Base-by-base conservation (phyloP, 441 rosid species). In the Pelargonium exstipulatum region DNA sequence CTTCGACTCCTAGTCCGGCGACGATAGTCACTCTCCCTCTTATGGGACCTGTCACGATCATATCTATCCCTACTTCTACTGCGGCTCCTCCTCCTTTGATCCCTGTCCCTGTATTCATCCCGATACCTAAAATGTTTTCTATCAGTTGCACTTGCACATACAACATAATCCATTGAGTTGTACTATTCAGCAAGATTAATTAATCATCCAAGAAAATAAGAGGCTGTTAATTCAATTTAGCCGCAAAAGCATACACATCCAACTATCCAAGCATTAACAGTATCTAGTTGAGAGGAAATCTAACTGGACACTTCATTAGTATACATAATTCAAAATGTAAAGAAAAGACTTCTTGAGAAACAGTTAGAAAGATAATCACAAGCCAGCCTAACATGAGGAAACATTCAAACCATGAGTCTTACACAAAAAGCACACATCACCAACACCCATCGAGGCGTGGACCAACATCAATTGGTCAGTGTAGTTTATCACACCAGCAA, bases 1-100 rank as follows among this genome's bases (percentile, higher is more conserved):
- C 91, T 88, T 62, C 82, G 83, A 77, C 91, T 85, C 84, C 83
- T 74, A 77, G 88, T 87, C 40, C 78, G 88, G 4, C 74, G 80
- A 63, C 79, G 85, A 73, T 80, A 67, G 64, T 83, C 85, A 72
- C 78, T 86, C 71, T 83, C 89, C 77, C 74, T 83, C 68, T 82
- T 82, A 43, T 80, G 80, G 74, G 79, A 76, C 70, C 83, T 85
- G 40, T 85, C 91, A 69, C 80, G 86, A 43, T 79, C 86, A 78
- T 78, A 75, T 75, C 86, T 79, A 43, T 87, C 91, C 69, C 73
- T 71, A 70, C 94, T 86, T 76, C 87, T 79, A 72, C 92, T 88
- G 49, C 85, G 79, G 70, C 91, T 88, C 74, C 87, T 77, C 83
- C 78, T 86, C 69, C 82, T 74, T 66, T 80, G 80, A 66, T 84